A percentile compares a stretch with the other conserved stretches of the same genome.
Evolutionary conservation across 2,329 filamentous ascomycete species (phyloP).

Genomic region (Septoria petroselini): DNA sequence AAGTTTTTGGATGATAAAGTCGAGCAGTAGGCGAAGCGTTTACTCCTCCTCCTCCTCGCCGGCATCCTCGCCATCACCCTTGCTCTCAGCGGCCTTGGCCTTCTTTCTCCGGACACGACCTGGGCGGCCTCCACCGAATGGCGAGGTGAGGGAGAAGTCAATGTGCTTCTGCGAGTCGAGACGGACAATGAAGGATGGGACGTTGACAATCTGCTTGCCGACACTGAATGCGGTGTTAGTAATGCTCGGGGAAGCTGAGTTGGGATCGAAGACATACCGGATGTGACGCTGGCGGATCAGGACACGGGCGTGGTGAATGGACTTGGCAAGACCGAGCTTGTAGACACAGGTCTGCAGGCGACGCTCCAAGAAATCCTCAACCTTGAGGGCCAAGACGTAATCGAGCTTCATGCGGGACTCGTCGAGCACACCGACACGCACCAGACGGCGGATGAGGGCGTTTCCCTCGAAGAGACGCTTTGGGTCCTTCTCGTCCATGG

Average conservation of each 20-base stretch:
- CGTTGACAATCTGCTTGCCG: constrained; percentile 99
- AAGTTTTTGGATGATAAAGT: constrained; percentile 13
- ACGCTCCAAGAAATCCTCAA: constrained; percentile 99
- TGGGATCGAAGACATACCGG: constrained; percentile 52
- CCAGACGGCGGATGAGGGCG: constrained; percentile 99
- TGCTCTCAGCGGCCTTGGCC: constrained; percentile 90
- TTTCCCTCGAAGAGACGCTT: constrained; percentile 99
- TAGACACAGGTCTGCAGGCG: constrained; percentile 99
- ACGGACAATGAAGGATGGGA: constrained; percentile 98
- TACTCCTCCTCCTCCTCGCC: constrained; percentile 68
- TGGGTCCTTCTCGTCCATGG: constrained; percentile 99
- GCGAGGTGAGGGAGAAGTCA: constrained; percentile 95
- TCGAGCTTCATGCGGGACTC: constrained; percentile 99
- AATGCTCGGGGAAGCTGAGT: constrained; percentile 9
- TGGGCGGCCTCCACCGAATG: constrained; percentile 94
- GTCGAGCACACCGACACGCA: constrained; percentile 98
- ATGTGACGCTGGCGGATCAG: constrained; percentile 99
- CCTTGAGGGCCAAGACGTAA: constrained; percentile 98
- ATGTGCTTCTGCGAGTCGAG: constrained; percentile 99
- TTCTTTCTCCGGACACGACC: constrained; percentile 99
- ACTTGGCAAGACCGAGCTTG: constrained; percentile 99
- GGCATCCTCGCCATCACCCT: constrained; percentile 74
- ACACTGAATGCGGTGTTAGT: constrained; percentile 56
- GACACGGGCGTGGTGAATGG: constrained; percentile 99
- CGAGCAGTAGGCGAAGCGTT: constrained; percentile 20